Evolutionary conservation across 2,329 filamentous ascomycete species (phyloP), one percentile per base, ranked within the genome.

Genomic region (Arthrinium phaeospermum): DNA sequence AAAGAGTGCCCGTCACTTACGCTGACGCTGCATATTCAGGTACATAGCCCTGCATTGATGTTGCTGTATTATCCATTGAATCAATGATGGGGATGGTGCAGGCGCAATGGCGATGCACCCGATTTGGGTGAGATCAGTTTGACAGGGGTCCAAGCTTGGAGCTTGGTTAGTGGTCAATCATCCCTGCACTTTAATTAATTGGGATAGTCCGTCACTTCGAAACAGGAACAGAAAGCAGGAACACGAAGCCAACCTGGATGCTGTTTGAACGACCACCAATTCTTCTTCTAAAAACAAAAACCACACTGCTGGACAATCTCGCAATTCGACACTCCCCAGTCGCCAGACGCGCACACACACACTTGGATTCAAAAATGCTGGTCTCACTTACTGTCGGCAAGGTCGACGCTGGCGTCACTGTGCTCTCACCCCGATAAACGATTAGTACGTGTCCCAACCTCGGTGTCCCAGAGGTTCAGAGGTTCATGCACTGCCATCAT

Each of bases 381-480:
- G 94, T 99, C 85, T 98, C 96, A 77, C 89, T 99, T 81, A 98
- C 96, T 69, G 96, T 99, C 84, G 96, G 96, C 87, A 99, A 99
- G 87, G 96, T 99, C 85, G 96, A 99, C 85, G 96, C 96, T 79
- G 96, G 96, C 84, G 96, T 99, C 81, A 97, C 96, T 69, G 96
- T 99, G 74, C 92, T 99, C 87, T 99, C 80, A 99, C 96, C 68
- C 97, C 81, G 96, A 99, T 84, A 98, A 98, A 85, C 92, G 96
- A 81, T 89, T 99, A 79, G 96, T 98, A 90, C 80, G 92, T 83
- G 74, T 67, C 74, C 72, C 49, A 69, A 71, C 45, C 61, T 69
- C 53, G 24, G 41, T 61, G n/a, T 34, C 53, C 53, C 53, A 61
- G 53, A 30, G 45, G 37, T 24, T 46, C 22, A 27, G 49, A 30